Base-by-base conservation (phyloP, 1,284 basidiomycete genomes). In the Papiliotrema flavescens region DNA sequence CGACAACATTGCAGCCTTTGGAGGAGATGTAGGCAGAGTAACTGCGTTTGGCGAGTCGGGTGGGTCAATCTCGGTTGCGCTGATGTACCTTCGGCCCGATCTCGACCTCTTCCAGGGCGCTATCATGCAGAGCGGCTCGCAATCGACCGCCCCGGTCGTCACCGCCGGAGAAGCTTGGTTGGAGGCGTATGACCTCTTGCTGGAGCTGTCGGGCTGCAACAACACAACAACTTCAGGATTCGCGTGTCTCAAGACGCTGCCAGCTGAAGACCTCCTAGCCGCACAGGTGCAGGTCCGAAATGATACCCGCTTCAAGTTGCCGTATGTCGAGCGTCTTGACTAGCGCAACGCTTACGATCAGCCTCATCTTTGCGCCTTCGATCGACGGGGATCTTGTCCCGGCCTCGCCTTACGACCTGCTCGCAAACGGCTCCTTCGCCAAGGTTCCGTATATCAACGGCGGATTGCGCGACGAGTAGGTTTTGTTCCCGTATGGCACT, bases 1-100 rank as follows among this genome's bases (percentile, higher is more conserved):
- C 35, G 49, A 74, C 51, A 75, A 81, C 56, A 79, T 81, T 48
- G 60, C 61, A 32, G 64, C 66, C 1, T 81, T 81, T 53, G 80
- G 80, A 3, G 81, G 81, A 17, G 75, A 81, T 60, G 62, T 66
- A 11, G 51, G 56, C 24, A 75, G 76, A 57, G 75, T 74, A 1
- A 34, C 44, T 7, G 42, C 32, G 2, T 47, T 40, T 28, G 35
- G 45, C 19, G n/a, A 36, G 22, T 20, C 36, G 23, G 35, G 24
- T 6, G 45, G 45, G 15, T 22, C 45, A 13, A 34, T 47, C 26
- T 15, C 32, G 15, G 20, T 53, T n/a, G 34, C 43, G 1, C 44
- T 22, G 42, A 43, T 74, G 20, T 63, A 66, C 53, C 59, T 75
- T 28, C 61, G 68, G n/a, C 58, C 56, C 17, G 52, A 63, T 36